Evolutionary conservation across 1,284 basidiomycete species (phyloP), one percentile per base, ranked within the genome.

Genomic region (Pseudozyma sp.): DNA sequence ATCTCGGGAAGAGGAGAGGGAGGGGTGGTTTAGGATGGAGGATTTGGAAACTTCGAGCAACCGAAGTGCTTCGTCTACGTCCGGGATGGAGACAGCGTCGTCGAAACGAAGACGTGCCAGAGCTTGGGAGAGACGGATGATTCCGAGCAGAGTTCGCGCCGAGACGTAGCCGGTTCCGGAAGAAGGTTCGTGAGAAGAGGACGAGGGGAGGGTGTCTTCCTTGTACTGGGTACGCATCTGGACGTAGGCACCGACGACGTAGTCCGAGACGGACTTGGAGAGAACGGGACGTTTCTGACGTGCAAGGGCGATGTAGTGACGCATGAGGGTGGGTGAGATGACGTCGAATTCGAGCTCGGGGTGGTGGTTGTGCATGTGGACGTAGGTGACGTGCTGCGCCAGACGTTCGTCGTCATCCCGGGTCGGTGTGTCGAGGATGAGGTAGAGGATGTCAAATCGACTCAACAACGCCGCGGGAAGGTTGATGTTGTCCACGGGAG

Each of bases 401-500:
- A 99, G 89, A 50, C 94, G 88, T 85, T 99, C 95, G 81, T 99
- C 97, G 79, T 94, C 94, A 77, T 98, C 96, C 67, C 94, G 88
- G 4, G 89, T 90, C 1, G 97, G 96, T 74, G 95, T 97, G 86
- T 99, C 97, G 49, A 99, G 89, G 72, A 99, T 97, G 80, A 99
- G 88, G 88, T 98, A 99, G 68, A 99, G 87, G 54, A 99, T 88
- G 83, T 99, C 97, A 85, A 99, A 99, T 85, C 97, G 90, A 29
- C 94, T 97, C 46, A 99, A 86, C 35, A 99, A 87, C 1, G 97
- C 97, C 0, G 97, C 97, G 11, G 97, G 97, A 49, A 99, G 88
- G 85, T 99, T 99, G 88, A 99, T 99, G 85, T 99, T 99, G 85
- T 99, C 97, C 4, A 98, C 95, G 0, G 97, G 97, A 5, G 94